phyloP scores from a whole-genome alignment of 2,329 filamentous ascomycete genomes.

The Scedosporium minutisporum region DNA sequence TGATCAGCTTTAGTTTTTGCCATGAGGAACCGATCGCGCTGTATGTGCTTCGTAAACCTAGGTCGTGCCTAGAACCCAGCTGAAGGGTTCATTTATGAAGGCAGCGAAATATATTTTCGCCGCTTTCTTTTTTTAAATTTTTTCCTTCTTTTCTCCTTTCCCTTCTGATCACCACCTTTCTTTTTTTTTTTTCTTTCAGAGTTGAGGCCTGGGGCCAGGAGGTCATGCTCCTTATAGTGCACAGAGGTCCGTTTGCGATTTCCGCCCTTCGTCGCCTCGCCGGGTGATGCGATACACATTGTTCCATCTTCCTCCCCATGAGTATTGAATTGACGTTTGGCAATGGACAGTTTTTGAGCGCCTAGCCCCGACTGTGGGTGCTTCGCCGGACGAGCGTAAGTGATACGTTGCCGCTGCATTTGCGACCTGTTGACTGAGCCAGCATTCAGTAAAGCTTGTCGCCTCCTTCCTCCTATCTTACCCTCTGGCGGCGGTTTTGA shows the following conservation, averaged over 20 bases:
- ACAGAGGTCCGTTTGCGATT: neutral
- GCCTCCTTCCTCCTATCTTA: conserved; percentile 86
- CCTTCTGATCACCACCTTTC: no score
- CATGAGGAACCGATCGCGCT: no score
- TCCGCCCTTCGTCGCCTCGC: neutral
- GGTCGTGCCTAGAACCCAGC: no score
- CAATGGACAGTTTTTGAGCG: conserved; percentile 30
- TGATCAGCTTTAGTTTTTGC: no score
- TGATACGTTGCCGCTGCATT: conserved; percentile 8
- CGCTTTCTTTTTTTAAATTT: no score
- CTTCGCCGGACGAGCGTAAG: conserved; percentile 37
- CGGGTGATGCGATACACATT: no score
- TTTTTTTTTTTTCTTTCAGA: neutral
- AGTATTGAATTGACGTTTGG: neutral
- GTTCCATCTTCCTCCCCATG: no score
- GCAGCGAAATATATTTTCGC: no score
- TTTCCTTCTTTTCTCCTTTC: no score
- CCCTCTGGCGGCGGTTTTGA: conserved; percentile 78
- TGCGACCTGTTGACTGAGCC: neutral
- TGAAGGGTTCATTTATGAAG: no score
- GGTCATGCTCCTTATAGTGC: conserved; percentile 1
- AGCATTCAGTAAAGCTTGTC: conserved; percentile 75
- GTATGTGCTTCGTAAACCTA: no score
- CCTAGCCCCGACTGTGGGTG: conserved; percentile 29
- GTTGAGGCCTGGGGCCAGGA: neutral